A percentile compares a stretch with the other conserved stretches of the same genome.
Evolutionary conservation across 1,284 basidiomycete species (phyloP).

Genomic region (Cryptococcus sp.): DNA sequence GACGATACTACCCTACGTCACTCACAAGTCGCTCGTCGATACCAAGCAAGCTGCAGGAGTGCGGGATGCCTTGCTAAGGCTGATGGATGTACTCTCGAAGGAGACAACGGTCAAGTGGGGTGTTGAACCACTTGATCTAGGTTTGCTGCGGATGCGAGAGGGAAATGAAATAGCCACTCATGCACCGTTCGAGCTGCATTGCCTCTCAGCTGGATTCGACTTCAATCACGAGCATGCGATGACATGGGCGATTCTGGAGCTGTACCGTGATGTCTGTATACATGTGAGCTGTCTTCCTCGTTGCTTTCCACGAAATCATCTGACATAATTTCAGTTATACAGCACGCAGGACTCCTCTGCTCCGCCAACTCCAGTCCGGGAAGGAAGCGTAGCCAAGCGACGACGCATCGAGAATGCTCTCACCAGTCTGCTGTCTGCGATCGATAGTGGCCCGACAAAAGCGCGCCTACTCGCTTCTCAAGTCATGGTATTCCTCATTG

Average conservation of each 20-base stretch:
- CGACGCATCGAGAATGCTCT: constrained; percentile 58
- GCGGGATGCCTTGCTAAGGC: constrained; percentile 60
- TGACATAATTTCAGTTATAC: constrained; percentile 11
- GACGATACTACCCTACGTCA: constrained; percentile 70
- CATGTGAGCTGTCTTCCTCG: constrained; percentile 57
- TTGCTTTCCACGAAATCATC: neutral
- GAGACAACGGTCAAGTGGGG: constrained; percentile 69
- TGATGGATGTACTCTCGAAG: constrained; percentile 57
- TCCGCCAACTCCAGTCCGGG: constrained; percentile 10
- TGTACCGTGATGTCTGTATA: constrained; percentile 77
- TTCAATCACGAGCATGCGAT: constrained; percentile 72
- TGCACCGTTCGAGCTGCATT: constrained; percentile 28
- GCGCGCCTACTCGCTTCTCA: constrained; percentile 65
- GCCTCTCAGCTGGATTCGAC: constrained; percentile 61
- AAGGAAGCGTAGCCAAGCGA: constrained; percentile 55
- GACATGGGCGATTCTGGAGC: constrained; percentile 76
- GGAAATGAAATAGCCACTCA: constrained; percentile 15
- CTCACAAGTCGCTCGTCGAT: constrained; percentile 39
- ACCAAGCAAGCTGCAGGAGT: constrained; percentile 28
- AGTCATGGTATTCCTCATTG: constrained; percentile 78
- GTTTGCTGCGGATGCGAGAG: constrained; percentile 48
- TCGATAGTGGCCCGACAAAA: constrained; percentile 51
- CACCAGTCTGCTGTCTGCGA: constrained; percentile 60
- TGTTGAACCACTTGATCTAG: constrained; percentile 61
- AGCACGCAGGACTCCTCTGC: constrained; percentile 8